These are phyloP conservation scores for Podospora australis DNA, from an alignment of 495 filamentous ascomycete genomes.

Conservation along the genomic window DNA sequence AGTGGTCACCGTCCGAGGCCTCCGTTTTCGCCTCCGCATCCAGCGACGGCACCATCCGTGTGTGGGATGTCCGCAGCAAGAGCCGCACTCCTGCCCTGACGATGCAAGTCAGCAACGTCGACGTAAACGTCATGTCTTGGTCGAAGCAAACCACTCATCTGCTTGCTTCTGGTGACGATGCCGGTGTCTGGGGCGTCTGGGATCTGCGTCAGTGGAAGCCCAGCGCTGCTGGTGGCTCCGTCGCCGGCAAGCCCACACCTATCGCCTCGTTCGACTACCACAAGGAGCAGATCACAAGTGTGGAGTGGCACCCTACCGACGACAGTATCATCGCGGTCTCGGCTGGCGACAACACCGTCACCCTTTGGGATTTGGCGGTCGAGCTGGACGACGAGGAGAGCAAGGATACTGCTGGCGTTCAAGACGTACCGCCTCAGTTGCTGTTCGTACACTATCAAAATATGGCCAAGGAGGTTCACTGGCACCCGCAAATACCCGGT, in stretches of 20 bases:
- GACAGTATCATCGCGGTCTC: constrained; percentile 91
- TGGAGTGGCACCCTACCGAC: constrained; percentile 97
- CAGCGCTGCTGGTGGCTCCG: constrained; percentile 28
- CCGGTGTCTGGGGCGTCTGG: constrained; percentile 94
- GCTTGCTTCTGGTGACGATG: constrained; percentile 86
- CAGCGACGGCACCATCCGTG: constrained; percentile 86
- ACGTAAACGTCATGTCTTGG: constrained; percentile 97
- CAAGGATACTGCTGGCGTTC: constrained; percentile 75
- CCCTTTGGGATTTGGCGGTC: constrained; percentile 93
- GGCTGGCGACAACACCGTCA: constrained; percentile 88
- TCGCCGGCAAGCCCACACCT: constrained; percentile 51
- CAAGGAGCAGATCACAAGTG: constrained; percentile 87
- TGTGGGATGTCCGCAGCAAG: constrained; percentile 92
- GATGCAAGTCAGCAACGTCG: constrained; percentile 72
- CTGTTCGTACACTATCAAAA: constrained; percentile 96
- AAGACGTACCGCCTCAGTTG: constrained; percentile 88
- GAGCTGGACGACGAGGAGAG: constrained; percentile 96
- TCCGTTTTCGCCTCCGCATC: constrained; percentile 91
- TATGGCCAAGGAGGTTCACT: constrained; percentile 88
- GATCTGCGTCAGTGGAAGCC: constrained; percentile 93
- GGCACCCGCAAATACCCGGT: constrained; percentile 96
- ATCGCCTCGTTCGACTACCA: constrained; percentile 91
- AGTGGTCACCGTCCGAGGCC: constrained; percentile 88
- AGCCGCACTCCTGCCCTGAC: constrained; percentile 76
- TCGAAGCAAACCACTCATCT: constrained; percentile 78